Evolutionary conservation across 495 filamentous ascomycete genomes (phyloP).

Genomic region (Sabuloglossum arenarium): DNA sequence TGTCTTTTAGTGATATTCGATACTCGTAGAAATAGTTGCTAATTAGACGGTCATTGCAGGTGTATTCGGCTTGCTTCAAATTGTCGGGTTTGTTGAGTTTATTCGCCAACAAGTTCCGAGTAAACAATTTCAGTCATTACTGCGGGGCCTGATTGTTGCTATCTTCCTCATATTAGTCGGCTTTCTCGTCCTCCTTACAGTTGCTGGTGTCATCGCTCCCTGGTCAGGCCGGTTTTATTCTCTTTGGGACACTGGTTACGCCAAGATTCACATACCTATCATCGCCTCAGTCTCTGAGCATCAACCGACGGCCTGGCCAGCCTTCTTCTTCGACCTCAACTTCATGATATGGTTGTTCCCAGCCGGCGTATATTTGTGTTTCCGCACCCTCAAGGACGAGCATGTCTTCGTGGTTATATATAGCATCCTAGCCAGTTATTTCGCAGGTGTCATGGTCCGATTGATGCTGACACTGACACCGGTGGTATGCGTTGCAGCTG

Average conservation of each 20-base stretch:
- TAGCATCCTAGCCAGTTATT: slow-evolving; percentile 85
- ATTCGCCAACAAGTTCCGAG: slow-evolving; percentile 68
- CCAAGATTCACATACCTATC: slow-evolving; percentile 98
- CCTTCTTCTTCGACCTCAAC: slow-evolving; percentile 98
- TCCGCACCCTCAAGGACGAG: slow-evolving; percentile 80
- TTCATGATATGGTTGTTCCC: slow-evolving; percentile 99
- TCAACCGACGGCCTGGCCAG: slow-evolving; percentile 98
- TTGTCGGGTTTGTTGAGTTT: slow-evolving; percentile 85
- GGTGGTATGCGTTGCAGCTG: slow-evolving; percentile 86
- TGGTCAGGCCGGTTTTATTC: slow-evolving; percentile 99
- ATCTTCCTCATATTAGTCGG: slow-evolving; percentile 53
- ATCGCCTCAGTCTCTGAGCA: slow-evolving; percentile 99
- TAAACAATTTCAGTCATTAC: slow-evolving; percentile 78
- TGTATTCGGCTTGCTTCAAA: slow-evolving; percentile 87
- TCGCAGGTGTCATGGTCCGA: slow-evolving; percentile 97
- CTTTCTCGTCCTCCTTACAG: slow-evolving; percentile 60
- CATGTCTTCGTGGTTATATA: slow-evolving; percentile 98
- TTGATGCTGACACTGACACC: slow-evolving; percentile 96
- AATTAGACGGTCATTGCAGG: slow-evolving; percentile 25
- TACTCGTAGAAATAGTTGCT: not conserved
- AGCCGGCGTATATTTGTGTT: slow-evolving; percentile 95
- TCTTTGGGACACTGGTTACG: slow-evolving; percentile 96
- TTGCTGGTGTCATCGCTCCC: slow-evolving; percentile 79
- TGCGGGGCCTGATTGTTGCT: slow-evolving; percentile 59
- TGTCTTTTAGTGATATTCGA: slow-evolving; percentile 4